Conservation (phyloP, 805 yeast species). For the Lachancea lanzarotensis region DNA sequence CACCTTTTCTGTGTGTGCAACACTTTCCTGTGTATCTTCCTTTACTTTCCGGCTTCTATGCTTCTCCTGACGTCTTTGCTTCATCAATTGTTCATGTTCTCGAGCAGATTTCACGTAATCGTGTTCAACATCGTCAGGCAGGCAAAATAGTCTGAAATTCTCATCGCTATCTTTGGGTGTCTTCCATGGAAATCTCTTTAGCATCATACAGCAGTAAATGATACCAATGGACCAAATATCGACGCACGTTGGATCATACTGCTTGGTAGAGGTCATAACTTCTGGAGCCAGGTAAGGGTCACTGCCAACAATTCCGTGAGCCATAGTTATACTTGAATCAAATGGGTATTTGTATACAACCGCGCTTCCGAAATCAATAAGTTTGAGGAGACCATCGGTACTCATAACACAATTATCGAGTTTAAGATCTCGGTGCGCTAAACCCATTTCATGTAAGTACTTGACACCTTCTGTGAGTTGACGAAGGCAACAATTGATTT, state of each 20-base stretch:
- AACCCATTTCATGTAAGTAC: constrained; percentile 69
- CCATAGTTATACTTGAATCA: constrained; percentile 49
- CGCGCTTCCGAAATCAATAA: constrained; percentile 81
- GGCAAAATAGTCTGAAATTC: constrained; percentile 57
- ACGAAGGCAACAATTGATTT: constrained; percentile 73
- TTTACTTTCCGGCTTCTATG: constrained; percentile 8
- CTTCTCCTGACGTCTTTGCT: constrained; percentile 36
- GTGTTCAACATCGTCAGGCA: constrained; percentile 68
- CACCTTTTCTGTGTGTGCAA: background rate
- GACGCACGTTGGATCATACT: constrained; percentile 70
- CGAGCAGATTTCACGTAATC: constrained; percentile 67
- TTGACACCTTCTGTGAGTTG: constrained; percentile 68
- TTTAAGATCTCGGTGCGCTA: constrained; percentile 78
- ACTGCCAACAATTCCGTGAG: constrained; percentile 77
- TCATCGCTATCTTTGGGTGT: constrained; percentile 66
- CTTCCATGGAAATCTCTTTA: constrained; percentile 84
- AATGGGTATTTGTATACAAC: constrained; percentile 76
- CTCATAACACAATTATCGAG: constrained; percentile 80
- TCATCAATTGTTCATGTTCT: constrained; percentile 58
- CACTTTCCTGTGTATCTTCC: background rate
- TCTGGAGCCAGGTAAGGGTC: constrained; percentile 88
- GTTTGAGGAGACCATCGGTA: constrained; percentile 61
- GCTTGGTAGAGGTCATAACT: constrained; percentile 44
- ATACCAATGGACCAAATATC: constrained; percentile 84
- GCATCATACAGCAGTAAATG: constrained; percentile 80